These are phyloP conservation scores for Multifurca ochricompacta DNA, from an alignment of 768 basidiomycete genomes.

Conservation along the genomic window DNA sequence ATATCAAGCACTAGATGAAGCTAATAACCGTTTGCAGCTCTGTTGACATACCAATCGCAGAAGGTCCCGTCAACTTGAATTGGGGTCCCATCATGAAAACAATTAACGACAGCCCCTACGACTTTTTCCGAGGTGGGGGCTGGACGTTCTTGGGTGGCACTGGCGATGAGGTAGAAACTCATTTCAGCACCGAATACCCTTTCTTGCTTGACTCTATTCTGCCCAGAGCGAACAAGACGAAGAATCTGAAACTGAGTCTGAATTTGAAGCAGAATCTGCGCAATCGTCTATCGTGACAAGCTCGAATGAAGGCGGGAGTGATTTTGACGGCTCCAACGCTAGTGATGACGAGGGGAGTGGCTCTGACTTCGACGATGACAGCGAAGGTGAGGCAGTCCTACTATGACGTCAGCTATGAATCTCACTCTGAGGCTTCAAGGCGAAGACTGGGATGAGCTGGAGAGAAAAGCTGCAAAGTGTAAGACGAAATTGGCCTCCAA, in stretches of 20 bases:
- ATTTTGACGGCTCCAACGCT: constrained; percentile 43
- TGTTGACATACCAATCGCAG: constrained; percentile 92
- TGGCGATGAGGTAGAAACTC: constrained; percentile 47
- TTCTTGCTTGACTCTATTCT: background rate
- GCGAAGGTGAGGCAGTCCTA: constrained; percentile 39
- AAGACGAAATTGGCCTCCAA: constrained; percentile 32
- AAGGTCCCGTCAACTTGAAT: constrained; percentile 94
- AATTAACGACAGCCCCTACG: constrained; percentile 90
- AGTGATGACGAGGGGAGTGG: constrained; percentile 54
- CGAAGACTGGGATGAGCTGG: constrained; percentile 95
- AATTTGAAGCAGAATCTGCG: constrained; percentile 38
- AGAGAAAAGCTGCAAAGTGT: constrained; percentile 81
- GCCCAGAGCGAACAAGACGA: constrained; percentile 50
- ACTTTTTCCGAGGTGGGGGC: constrained; percentile 94
- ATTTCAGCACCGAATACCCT: background rate
- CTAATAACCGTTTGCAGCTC: constrained; percentile 46
- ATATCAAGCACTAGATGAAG: background rate
- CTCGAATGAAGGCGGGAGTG: constrained; percentile 43
- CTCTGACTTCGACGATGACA: constrained; percentile 57
- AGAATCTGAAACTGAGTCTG: constrained; percentile 61
- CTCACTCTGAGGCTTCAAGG: constrained; percentile 33
- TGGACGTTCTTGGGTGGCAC: constrained; percentile 83
- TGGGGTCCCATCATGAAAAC: constrained; percentile 99
- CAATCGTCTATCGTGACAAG: constrained; percentile 33
- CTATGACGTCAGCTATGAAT: constrained; percentile 8